phyloP scores from a whole-genome alignment of 257 asterid species.

The Datura wrightii region DNA sequence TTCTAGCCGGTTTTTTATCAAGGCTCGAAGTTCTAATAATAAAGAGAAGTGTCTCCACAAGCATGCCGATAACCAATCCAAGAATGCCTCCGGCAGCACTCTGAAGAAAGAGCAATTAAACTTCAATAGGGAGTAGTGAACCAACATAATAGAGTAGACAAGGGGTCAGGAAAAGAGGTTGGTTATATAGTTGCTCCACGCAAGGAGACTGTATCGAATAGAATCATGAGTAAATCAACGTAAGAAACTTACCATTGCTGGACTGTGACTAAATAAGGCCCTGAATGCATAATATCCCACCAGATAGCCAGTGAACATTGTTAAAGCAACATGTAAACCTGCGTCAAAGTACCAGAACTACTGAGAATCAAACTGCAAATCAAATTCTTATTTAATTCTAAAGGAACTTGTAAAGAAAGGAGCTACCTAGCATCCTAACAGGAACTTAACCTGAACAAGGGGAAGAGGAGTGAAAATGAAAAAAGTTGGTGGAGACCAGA shows the following conservation, averaged over 20 bases:
- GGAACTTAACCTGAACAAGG: neutral
- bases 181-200: neutral
- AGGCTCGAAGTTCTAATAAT: constrained; percentile 61
- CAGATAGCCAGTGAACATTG: constrained; percentile 90
- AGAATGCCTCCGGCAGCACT: constrained; percentile 97
- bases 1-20: constrained; percentile 43
- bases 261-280: constrained; percentile 77
- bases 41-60: constrained; percentile 87
- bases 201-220: neutral
- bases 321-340: constrained; percentile 84
- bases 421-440: neutral
- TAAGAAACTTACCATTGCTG: constrained; percentile 67
- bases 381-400: neutral
- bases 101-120: constrained; percentile 44
- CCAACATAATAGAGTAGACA: neutral
- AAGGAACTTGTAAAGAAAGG: constrained; percentile 2
- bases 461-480: neutral
- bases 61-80: constrained; percentile 87
- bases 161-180: neutral
- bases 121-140: neutral
- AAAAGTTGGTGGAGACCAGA: neutral
- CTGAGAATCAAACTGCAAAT: constrained; percentile 11
- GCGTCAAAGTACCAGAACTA: constrained; percentile 39
- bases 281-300: constrained; percentile 89
- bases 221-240: constrained; percentile 4